A percentile compares a stretch with the other conserved stretches of the same genome.
Conservation (phyloP, 441 rosid species). For the Hypseocharis bilobata region DNA sequence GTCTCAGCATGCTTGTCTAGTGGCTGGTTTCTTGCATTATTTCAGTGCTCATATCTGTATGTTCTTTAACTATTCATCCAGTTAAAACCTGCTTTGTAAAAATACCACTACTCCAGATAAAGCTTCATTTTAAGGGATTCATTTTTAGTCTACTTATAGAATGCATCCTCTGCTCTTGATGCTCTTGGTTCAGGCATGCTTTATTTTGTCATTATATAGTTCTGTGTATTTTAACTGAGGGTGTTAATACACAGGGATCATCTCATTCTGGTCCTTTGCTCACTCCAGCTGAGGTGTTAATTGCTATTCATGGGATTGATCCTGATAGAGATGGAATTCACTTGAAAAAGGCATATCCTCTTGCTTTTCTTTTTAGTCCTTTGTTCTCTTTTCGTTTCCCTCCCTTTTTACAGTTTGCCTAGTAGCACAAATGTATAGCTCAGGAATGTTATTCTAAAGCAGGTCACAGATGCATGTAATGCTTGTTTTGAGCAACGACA, state of each 20-base stretch:
- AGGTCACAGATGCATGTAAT: conserved; percentile 96
- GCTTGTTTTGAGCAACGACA: conserved; percentile 86
- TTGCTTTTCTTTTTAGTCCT: conserved; percentile 4
- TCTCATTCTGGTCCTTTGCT: conserved; percentile 60
- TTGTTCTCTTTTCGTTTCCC: conserved; percentile 13
- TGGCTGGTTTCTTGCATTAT: background rate
- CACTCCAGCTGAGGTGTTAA: conserved; percentile 75
- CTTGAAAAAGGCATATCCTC: conserved; percentile 58
- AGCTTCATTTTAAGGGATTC: background rate
- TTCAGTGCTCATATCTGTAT: background rate
- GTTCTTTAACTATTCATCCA: background rate
- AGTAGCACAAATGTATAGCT: conserved; percentile 14
- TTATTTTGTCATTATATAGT: conserved; percentile 11
- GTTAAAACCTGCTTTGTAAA: background rate
- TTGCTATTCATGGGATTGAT: conserved; percentile 87
- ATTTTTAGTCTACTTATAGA: background rate
- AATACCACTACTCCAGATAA: background rate
- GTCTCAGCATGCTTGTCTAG: background rate
- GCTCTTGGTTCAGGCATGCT: conserved; percentile 14
- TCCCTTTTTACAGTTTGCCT: background rate
- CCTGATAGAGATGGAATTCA: conserved; percentile 88
- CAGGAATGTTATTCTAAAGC: conserved; percentile 25
- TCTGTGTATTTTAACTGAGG: conserved; percentile 15
- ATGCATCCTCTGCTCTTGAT: conserved; percentile 9
- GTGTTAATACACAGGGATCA: conserved; percentile 49